These are phyloP conservation scores for Nicotiana undulata DNA, from an alignment of 257 asterid genomes.

Conservation along the genomic window DNA sequence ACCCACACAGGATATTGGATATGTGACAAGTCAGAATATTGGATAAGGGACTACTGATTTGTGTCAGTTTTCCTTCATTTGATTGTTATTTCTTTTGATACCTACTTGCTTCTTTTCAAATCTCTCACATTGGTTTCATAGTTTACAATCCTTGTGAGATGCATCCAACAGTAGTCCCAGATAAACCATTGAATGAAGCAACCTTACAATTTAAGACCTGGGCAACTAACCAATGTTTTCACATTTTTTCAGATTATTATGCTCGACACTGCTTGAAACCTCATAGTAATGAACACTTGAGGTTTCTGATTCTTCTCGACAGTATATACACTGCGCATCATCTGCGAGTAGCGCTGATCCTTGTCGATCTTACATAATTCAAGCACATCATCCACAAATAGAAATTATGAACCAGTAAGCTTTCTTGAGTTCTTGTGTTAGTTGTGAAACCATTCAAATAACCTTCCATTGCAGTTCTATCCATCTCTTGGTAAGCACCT, in stretches of 20 bases:
- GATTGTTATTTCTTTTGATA: background rate
- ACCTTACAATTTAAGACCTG: background rate
- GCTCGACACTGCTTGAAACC: background rate
- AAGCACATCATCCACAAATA: no score
- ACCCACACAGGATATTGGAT: no score
- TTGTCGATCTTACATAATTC: no score
- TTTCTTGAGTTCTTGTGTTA: no score
- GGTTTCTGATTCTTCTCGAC: background rate
- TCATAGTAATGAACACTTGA: background rate
- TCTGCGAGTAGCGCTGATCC: no score
- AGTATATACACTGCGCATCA: background rate
- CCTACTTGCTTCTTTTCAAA: background rate
- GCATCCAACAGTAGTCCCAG: background rate
- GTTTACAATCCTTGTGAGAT: background rate
- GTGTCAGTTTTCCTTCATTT: background rate
- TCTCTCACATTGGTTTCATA: background rate
- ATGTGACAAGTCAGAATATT: background rate
- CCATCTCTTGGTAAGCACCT: no score
- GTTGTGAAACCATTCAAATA: no score
- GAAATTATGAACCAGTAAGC: no score
- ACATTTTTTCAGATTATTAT: background rate
- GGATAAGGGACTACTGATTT: background rate
- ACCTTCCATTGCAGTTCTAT: no score
- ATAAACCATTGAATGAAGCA: background rate
- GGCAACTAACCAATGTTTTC: background rate